These are phyloP conservation scores for Pneumocystis wakefieldiae DNA, from an alignment of 1,139 yeast species.

Conservation along the genomic window DNA sequence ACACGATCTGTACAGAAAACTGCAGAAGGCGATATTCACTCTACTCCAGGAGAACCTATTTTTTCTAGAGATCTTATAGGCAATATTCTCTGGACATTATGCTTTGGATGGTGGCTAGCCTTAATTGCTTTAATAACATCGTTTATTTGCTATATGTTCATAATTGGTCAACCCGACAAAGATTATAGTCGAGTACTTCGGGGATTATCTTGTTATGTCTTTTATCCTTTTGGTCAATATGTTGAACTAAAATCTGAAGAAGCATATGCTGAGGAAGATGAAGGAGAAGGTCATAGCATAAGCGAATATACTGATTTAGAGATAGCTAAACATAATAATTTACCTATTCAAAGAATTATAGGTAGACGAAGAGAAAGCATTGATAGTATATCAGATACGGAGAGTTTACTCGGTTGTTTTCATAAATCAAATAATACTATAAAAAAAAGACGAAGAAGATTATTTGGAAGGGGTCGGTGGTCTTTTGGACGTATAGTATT, in stretches of 20 bases:
- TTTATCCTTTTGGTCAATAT: conserved; percentile 80
- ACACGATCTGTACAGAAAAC: conserved; percentile 78
- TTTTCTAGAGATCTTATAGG: conserved; percentile 16
- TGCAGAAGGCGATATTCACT: conserved; percentile 90
- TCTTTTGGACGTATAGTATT: conserved; percentile 66
- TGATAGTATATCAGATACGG: conserved; percentile 4
- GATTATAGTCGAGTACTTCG: conserved; percentile 49
- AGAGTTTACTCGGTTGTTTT: conserved; percentile 13
- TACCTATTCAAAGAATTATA: background rate
- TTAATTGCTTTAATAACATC: conserved; percentile 32
- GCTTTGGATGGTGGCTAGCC: conserved; percentile 13
- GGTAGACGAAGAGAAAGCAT: background rate
- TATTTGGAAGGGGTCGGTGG: conserved; percentile 92
- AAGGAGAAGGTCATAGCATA: conserved; percentile 70
- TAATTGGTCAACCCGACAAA: conserved; percentile 29
- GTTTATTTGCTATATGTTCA: conserved; percentile 24
- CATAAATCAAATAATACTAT: conserved; percentile 3
- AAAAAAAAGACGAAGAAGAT: conserved; percentile 26
- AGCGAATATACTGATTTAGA: conserved; percentile 41
- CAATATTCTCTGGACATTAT: conserved; percentile 15
- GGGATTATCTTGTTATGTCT: conserved; percentile 52
- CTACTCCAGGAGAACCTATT: conserved; percentile 50
- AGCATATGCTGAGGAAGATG: conserved; percentile 73
- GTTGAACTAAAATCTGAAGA: conserved; percentile 67
- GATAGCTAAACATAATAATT: background rate